phyloP scores from a whole-genome alignment of 176 grass and related monocot species.

The Carex cristatella region DNA sequence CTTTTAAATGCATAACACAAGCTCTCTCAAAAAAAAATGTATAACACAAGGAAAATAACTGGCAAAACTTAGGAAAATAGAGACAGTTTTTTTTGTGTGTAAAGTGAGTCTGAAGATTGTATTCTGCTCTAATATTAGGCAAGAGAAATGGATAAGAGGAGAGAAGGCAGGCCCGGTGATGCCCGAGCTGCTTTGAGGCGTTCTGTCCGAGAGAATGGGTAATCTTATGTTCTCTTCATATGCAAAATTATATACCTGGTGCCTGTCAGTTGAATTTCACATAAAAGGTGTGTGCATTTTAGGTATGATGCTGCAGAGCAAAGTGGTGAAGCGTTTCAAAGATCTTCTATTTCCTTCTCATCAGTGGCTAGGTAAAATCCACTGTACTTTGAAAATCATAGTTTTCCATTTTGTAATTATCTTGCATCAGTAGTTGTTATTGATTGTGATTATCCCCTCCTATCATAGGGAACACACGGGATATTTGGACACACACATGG shows the following conservation, averaged over 20 bases:
- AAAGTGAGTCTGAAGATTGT: slow-evolving; percentile 6
- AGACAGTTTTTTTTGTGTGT: not conserved
- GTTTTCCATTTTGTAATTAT: not conserved
- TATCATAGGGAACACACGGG: slow-evolving; percentile 64
- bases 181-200: slow-evolving; percentile 89
- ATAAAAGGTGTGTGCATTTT: slow-evolving; percentile 13
- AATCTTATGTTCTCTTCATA: slow-evolving; percentile 13
- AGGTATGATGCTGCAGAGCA: slow-evolving; percentile 81
- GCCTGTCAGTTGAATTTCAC: not conserved
- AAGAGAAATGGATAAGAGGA: slow-evolving; percentile 97
- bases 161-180: slow-evolving; percentile 90
- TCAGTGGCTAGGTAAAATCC: slow-evolving; percentile 59
- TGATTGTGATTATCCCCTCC: not conserved
- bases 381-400: not conserved
- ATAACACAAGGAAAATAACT: slow-evolving; percentile 2
- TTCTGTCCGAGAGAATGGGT: slow-evolving; percentile 96
- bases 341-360: slow-evolving; percentile 48
- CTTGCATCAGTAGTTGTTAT: not conserved
- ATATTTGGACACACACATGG: slow-evolving; percentile 58
- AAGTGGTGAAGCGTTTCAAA: slow-evolving; percentile 60
- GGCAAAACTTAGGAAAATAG: not conserved
- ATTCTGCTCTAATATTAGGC: slow-evolving; percentile 44
- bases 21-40: not conserved
- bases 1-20: slow-evolving; percentile 8
- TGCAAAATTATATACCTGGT: not conserved